Evolutionary conservation across 345 rosid species (phyloP).

Genomic region (Gossypium herbaceum): DNA sequence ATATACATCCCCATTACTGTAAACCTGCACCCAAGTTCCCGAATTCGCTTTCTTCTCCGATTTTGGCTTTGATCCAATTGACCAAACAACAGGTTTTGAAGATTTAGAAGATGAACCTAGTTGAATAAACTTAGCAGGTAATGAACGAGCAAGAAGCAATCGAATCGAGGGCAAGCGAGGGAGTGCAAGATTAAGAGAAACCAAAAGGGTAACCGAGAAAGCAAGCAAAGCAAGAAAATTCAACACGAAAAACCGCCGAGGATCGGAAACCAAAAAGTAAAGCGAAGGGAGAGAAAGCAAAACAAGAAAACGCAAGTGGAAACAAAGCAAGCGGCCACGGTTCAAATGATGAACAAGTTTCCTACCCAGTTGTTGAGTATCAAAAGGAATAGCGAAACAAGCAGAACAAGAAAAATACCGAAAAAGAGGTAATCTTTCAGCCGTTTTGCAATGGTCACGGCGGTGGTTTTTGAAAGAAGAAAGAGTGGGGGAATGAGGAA

Average conservation of each 20-base stretch:
- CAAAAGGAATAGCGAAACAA: slow-evolving; percentile 29
- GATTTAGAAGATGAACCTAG: slow-evolving; percentile 31
- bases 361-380: slow-evolving; percentile 27
- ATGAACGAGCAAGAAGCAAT: slow-evolving; percentile 52
- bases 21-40: slow-evolving; percentile 67
- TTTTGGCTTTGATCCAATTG: slow-evolving; percentile 71
- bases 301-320: slow-evolving; percentile 47
- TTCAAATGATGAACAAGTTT: slow-evolving; percentile 38
- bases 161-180: slow-evolving; percentile 60
- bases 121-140: slow-evolving; percentile 41
- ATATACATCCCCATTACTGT: slow-evolving; percentile 72
- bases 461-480: slow-evolving; percentile 28
- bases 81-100: slow-evolving; percentile 63
- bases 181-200: slow-evolving; percentile 49
- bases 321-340: slow-evolving; percentile 54
- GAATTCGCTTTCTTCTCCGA: slow-evolving; percentile 44
- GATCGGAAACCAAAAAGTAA: slow-evolving; percentile 36
- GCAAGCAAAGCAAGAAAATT: slow-evolving; percentile 36
- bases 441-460: slow-evolving; percentile 7
- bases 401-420: slow-evolving; percentile 25
- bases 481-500: slow-evolving; percentile 31
- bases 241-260: slow-evolving; percentile 30
- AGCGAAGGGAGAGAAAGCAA: slow-evolving; percentile 49
- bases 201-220: slow-evolving; percentile 36
- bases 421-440: slow-evolving; percentile 14